These are phyloP conservation scores for Volutella citrinella DNA, from an alignment of 2,329 filamentous ascomycete species.

Conservation along the genomic window DNA sequence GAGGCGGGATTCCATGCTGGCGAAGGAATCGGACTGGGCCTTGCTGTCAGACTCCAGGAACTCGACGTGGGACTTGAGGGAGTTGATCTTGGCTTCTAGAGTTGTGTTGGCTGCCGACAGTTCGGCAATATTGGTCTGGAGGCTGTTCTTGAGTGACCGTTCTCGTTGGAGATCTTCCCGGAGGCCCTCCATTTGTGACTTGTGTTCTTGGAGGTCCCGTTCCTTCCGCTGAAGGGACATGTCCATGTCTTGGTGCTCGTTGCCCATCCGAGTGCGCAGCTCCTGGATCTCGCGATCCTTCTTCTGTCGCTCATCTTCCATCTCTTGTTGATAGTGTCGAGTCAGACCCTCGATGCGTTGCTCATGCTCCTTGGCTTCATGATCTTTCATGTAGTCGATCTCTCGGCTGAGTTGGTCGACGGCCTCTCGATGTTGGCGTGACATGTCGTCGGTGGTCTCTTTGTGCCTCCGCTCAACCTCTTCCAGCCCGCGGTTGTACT, in stretches of 20 bases:
- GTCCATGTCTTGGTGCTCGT: conserved; percentile 50
- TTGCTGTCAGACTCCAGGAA: conserved; percentile 89
- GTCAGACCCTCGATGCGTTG: conserved; percentile 66
- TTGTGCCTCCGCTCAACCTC: conserved; percentile 42
- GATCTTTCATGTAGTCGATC: conserved; percentile 36
- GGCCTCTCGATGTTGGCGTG: conserved; percentile 31
- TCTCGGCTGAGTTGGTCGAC: conserved; percentile 44
- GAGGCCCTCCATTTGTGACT: conserved; percentile 42
- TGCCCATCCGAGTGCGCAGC: conserved; percentile 51
- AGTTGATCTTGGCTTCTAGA: conserved; percentile 72
- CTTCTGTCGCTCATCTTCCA: conserved; percentile 61
- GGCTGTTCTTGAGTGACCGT: conserved; percentile 54
- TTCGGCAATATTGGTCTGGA: conserved; percentile 54
- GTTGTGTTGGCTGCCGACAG: conserved; percentile 59
- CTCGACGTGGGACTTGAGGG: conserved; percentile 76
- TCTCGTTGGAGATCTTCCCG: conserved; percentile 58
- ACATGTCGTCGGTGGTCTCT: conserved; percentile 32
- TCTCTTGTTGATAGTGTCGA: conserved; percentile 58
- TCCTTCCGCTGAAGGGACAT: conserved; percentile 50
- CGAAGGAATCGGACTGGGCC: conserved; percentile 82
- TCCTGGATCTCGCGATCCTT: conserved; percentile 63
- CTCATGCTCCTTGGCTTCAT: conserved; percentile 57
- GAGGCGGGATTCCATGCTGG: conserved; percentile 75
- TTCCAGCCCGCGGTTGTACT: conserved; percentile 48
- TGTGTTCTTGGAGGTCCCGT: conserved; percentile 49